Conservation (phyloP, 108 stramenopile genomes). For the Cylindrotheca closterium region DNA sequence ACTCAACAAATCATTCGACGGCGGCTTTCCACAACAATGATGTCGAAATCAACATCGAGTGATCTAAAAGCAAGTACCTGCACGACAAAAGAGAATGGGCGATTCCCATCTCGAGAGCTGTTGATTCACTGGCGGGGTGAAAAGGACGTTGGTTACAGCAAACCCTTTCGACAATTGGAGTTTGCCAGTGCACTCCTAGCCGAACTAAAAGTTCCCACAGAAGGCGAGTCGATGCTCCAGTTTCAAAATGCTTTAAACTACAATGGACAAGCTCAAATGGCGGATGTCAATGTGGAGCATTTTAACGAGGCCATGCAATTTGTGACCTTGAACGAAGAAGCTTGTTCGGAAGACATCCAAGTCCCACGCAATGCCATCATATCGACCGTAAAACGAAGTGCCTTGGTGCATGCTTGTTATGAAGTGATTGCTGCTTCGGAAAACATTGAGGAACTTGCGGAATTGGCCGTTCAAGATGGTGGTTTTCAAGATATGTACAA, state of each 20-base stretch:
- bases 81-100: too few relatives aligned
- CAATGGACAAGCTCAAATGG: slow-evolving; percentile 32
- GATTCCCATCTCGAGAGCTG: slow-evolving; percentile 3
- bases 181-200: slow-evolving; percentile 36
- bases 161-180: slow-evolving; percentile 48
- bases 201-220: slow-evolving; percentile 3
- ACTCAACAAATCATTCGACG: too few relatives aligned
- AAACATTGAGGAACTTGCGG: slow-evolving; percentile 34
- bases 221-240: neutral
- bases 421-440: slow-evolving; percentile 55
- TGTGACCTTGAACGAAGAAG: slow-evolving; percentile 15
- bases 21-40: too few relatives aligned
- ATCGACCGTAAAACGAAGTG: slow-evolving; percentile 58
- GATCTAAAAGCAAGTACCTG: too few relatives aligned
- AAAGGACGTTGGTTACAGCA: slow-evolving; percentile 41
- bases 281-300: slow-evolving; percentile 28
- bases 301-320: slow-evolving; percentile 86
- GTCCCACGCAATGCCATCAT: slow-evolving; percentile 14
- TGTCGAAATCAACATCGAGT: too few relatives aligned
- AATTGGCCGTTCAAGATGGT: slow-evolving; percentile 45
- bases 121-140: slow-evolving; percentile 58
- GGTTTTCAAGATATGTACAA: slow-evolving; percentile 62
- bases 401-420: slow-evolving; percentile 66
- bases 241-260: slow-evolving; percentile 38
- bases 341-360: slow-evolving; percentile 10